Evolutionary conservation across 306 rosid species (phyloP).

Genomic region (Pyrus betulifolia): DNA sequence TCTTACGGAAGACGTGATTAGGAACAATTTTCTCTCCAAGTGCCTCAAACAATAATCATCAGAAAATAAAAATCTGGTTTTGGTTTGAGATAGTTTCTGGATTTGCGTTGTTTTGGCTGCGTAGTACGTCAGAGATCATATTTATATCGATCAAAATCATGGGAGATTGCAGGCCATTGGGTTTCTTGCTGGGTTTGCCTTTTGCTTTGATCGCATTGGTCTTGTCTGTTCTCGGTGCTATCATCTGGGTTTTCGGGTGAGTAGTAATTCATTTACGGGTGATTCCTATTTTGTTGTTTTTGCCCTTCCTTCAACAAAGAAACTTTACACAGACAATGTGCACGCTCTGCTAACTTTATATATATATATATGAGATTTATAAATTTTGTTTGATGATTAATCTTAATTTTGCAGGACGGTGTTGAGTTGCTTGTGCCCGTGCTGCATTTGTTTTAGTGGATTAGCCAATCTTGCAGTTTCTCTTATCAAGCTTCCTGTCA

Average conservation of each 20-base stretch:
- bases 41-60: too few relatives aligned
- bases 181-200: conserved; percentile 74
- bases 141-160: not conserved
- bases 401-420: conserved; percentile 37
- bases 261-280: not conserved
- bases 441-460: conserved; percentile 60
- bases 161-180: conserved; percentile 79
- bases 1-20: not conserved
- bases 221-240: conserved; percentile 56
- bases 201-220: conserved; percentile 62
- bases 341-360: too few relatives aligned
- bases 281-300: not conserved
- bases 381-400: not conserved
- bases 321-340: too few relatives aligned
- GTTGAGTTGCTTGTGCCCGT: conserved; percentile 79
- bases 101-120: not conserved
- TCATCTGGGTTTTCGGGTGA: conserved; percentile 75
- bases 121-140: not conserved
- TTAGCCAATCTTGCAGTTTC: conserved; percentile 64
- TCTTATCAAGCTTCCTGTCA: conserved; percentile 68
- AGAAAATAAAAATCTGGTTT: too few relatives aligned
- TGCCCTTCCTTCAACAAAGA: not conserved
- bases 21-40: too few relatives aligned
- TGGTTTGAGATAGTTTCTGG: too few relatives aligned
- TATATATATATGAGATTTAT: not conserved